A percentile compares a stretch with the other conserved stretches of the same genome.
These are phyloP conservation scores for Puccinia novopanici DNA, from an alignment of 1,284 basidiomycete species.

Conservation along the genomic window DNA sequence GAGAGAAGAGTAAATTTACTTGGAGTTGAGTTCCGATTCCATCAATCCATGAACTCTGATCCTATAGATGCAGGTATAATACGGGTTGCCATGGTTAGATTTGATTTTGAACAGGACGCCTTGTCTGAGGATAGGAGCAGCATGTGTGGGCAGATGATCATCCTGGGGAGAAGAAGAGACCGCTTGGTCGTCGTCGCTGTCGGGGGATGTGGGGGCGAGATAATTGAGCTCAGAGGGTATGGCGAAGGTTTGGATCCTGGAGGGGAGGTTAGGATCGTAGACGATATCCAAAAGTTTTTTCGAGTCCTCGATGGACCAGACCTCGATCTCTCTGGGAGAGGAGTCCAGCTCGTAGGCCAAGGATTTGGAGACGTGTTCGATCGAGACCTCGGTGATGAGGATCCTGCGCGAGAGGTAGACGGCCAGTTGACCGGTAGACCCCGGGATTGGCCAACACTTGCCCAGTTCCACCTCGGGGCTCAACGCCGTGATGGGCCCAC, in stretches of 20 bases:
- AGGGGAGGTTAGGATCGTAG: conserved; percentile 53
- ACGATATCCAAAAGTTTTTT: conserved; percentile 70
- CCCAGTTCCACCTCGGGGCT: conserved; percentile 79
- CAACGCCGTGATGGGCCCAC: conserved; percentile 78
- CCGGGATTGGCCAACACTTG: conserved; percentile 88
- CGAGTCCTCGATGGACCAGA: conserved; percentile 83
- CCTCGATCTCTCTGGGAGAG: conserved; percentile 81
- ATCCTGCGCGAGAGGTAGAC: conserved; percentile 73
- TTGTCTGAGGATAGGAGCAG: conserved; percentile 65
- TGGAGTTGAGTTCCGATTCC: conserved; percentile 17
- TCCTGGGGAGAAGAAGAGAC: conserved; percentile 57
- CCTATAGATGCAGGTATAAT: conserved; percentile 87
- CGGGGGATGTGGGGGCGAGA: conserved; percentile 13
- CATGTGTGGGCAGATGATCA: conserved; percentile 51
- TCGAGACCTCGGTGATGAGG: conserved; percentile 73
- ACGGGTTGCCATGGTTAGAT: conserved; percentile 81
- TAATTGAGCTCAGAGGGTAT: conserved; percentile 41
- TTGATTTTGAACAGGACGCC: conserved; percentile 75
- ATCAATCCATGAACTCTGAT: conserved; percentile 64
- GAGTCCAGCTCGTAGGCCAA: conserved; percentile 70
- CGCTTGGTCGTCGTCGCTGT: conserved; percentile 56
- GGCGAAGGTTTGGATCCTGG: conserved; percentile 55
- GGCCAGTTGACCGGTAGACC: conserved; percentile 75
- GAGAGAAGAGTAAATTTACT: neutral
- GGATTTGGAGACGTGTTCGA: conserved; percentile 82